Evolutionary conservation across 805 yeast genomes (phyloP).

Genomic region (Hanseniaspora thailandica): DNA sequence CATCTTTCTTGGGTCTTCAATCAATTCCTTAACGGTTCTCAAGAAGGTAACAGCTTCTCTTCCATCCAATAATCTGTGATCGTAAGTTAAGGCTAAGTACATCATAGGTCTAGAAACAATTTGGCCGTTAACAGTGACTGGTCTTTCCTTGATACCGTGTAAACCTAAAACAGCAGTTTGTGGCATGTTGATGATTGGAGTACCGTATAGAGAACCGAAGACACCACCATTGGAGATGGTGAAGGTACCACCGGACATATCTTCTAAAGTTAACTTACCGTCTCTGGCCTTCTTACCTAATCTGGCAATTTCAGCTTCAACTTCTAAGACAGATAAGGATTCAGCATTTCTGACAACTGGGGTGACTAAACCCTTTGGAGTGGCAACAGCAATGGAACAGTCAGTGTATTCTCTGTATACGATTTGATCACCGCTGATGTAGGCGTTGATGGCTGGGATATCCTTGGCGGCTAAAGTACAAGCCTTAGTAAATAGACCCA

Average conservation of each 20-base stretch:
- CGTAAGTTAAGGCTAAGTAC: constrained; percentile 97
- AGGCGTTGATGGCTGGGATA: constrained; percentile 88
- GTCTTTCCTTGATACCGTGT: constrained; percentile 95
- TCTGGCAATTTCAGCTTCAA: constrained; percentile 71
- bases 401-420: constrained; percentile 95
- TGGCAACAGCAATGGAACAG: constrained; percentile 92
- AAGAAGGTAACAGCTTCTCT: constrained; percentile 98
- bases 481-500: constrained; percentile 97
- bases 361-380: constrained; percentile 97
- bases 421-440: constrained; percentile 87
- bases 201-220: constrained; percentile 93
- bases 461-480: constrained; percentile 85
- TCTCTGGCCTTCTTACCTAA: constrained; percentile 93
- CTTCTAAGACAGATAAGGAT: constrained; percentile 72
- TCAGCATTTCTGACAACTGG: constrained; percentile 97
- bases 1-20: constrained; percentile 99
- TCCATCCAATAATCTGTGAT: constrained; percentile 95
- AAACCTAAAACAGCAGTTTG: constrained; percentile 96
- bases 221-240: constrained; percentile 99
- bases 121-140: constrained; percentile 92
- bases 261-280: constrained; percentile 90
- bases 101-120: constrained; percentile 97
- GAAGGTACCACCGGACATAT: constrained; percentile 98
- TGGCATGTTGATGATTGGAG: constrained; percentile 96
- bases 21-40: constrained; percentile 88